Evolutionary conservation across 129 eudicot species (phyloP).

Genomic region (Logfia minima): DNA sequence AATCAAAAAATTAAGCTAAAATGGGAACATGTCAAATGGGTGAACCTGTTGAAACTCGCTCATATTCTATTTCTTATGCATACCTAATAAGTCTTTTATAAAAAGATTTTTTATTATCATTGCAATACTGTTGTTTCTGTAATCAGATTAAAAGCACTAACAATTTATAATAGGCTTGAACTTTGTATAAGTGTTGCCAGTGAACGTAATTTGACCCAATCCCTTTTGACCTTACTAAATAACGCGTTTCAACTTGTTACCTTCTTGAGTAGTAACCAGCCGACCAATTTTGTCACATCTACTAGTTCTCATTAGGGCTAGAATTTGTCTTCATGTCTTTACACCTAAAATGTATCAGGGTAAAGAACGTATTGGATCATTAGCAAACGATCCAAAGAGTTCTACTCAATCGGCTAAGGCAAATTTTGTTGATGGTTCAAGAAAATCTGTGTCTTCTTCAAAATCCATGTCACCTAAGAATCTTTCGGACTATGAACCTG

Average conservation of each 20-base stretch:
- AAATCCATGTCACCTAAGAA: constrained; percentile 6
- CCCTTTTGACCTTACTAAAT: not conserved
- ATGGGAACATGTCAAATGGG: not conserved
- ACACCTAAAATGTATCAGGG: constrained; percentile 15
- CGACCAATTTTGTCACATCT: not conserved
- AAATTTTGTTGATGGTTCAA: constrained; percentile 12
- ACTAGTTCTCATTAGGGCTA: not conserved
- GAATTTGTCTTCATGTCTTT: not conserved
- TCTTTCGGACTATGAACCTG: constrained; percentile 7
- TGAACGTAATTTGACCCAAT: not conserved
- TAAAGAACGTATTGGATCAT: constrained; percentile 22
- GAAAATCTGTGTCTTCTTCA: constrained; percentile 6
- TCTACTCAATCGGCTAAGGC: constrained; percentile 12
- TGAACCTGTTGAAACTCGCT: not conserved
- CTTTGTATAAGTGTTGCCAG: not conserved
- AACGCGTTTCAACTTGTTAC: not conserved
- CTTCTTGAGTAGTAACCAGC: not conserved
- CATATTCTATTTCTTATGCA: not conserved
- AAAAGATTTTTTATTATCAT: not conserved
- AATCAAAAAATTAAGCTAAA: not conserved
- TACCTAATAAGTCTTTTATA: not conserved
- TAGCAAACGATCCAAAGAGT: constrained; percentile 2
- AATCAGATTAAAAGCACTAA: not conserved
- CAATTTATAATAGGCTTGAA: not conserved
- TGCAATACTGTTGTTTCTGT: not conserved